These are phyloP conservation scores for Podila epicladia DNA, from an alignment of 192 early-diverging fungal species.

Conservation along the genomic window DNA sequence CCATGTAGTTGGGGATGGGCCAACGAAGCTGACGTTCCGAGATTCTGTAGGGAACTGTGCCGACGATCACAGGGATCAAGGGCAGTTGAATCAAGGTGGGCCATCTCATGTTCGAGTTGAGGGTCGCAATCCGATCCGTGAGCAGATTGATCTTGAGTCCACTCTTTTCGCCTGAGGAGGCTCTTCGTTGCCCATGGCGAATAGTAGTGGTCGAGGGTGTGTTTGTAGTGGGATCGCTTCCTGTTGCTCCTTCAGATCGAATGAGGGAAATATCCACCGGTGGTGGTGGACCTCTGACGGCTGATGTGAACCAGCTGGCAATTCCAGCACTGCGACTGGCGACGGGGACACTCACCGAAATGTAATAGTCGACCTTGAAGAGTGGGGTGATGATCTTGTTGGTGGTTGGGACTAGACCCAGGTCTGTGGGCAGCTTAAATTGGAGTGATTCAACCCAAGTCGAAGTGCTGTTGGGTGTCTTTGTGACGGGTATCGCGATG, in stretches of 20 bases:
- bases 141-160: conserved; percentile 26
- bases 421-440: conserved; percentile 28
- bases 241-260: not conserved
- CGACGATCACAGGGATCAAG: conserved; percentile 33
- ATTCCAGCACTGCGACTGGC: conserved; percentile 23
- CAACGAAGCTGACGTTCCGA: conserved; percentile 37
- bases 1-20: conserved; percentile 45
- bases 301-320: conserved; percentile 46
- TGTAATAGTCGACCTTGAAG: conserved; percentile 40
- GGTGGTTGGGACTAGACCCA: conserved; percentile 41
- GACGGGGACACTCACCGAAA: conserved; percentile 29
- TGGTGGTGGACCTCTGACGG: conserved; percentile 24
- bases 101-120: conserved; percentile 42
- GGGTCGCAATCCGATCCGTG: conserved; percentile 29
- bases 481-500: conserved; percentile 20
- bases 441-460: conserved; percentile 33
- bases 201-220: not conserved
- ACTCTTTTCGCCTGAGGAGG: conserved; percentile 27
- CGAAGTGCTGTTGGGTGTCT: conserved; percentile 22
- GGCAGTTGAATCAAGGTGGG: conserved; percentile 41
- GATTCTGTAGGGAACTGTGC: conserved; percentile 35
- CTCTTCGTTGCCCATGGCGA: not conserved
- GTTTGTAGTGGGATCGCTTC: not conserved
- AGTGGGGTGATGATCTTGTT: conserved; percentile 47
- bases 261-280: conserved; percentile 37